phyloP scores from a whole-genome alignment of 2,329 filamentous ascomycete species.

The Colletotrichum brevisporum region DNA sequence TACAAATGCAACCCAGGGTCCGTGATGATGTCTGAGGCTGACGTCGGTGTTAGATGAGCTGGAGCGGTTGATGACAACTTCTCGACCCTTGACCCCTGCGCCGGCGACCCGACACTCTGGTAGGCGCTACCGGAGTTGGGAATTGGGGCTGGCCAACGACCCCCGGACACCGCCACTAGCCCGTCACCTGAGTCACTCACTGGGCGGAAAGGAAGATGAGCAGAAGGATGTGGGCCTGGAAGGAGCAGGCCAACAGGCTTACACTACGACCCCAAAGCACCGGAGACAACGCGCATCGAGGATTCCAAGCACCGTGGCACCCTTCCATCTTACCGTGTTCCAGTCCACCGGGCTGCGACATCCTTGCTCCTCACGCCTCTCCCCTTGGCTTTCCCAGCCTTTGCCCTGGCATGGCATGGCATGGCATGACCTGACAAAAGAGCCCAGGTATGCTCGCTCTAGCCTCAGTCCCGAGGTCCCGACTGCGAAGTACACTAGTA shows the following conservation, averaged over 20 bases:
- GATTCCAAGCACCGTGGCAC: constrained; percentile 1
- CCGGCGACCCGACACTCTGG: constrained; percentile 38
- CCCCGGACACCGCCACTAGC: constrained; percentile 32
- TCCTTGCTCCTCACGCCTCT: constrained; percentile 9
- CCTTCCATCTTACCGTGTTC: constrained; percentile 19
- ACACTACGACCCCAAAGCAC: constrained; percentile 12
- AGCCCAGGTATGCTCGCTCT: not conserved
- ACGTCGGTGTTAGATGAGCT: constrained; percentile 37
- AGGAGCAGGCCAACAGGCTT: not conserved
- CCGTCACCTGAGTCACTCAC: constrained; percentile 33
- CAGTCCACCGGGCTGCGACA: constrained; percentile 15
- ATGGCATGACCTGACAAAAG: constrained; percentile 1
- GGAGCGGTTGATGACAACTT: constrained; percentile 26
- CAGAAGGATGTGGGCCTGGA: constrained; percentile 20
- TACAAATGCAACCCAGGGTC: constrained; percentile 33
- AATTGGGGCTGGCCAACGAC: constrained; percentile 23
- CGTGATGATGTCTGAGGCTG: constrained; percentile 35
- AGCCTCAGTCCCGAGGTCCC: not conserved
- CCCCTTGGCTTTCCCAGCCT: not conserved
- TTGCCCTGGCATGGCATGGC: constrained; percentile 5
- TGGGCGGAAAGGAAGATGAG: constrained; percentile 28
- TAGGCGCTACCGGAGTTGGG: constrained; percentile 29
- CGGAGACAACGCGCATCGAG: constrained; percentile 4
- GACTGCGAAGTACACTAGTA: constrained; percentile 3
- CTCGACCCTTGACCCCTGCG: constrained; percentile 40